Evolutionary conservation across 768 basidiomycete species (phyloP), one percentile per base, ranked within the genome.

Genomic region (Lepiota venenata): DNA sequence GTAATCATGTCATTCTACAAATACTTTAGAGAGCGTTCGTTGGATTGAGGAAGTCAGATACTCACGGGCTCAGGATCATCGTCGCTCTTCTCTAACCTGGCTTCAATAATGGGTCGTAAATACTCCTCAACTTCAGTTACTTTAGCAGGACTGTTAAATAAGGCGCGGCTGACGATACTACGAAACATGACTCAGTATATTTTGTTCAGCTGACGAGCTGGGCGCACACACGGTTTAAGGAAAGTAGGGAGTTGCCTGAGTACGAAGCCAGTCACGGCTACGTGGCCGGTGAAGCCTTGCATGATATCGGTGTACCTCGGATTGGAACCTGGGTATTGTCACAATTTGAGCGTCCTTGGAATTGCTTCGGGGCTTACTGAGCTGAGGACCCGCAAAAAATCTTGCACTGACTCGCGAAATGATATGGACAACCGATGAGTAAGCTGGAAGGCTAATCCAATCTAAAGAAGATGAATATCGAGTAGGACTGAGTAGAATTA

Each of bases 211-310:
- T 8, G 35, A 16, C 16, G 11, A 12, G 38, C 27, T 16, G 12
- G 43, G n/a, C 5, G 16, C 15, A 58, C 75, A 46, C 53, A 81
- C 80, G 77, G 75, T 58, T 70, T 72, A n/a, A 81, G 50, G 55
- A 75, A 65, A 16, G 58, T 45, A 0, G 80, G 81, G 50, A 75
- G 69, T 10, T 73, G 35, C 20, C 66, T 66, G 35, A 82, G 66
- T 8, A 70, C 63, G 2, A 39, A 25, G 0, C 65, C 65, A 2
- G 64, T 63, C 18, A 61, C 68, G 6, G 71, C 55, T 14, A 80
- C 64, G 15, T 73, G 66, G 14, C 64, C 56, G 4, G 76, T 63
- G 52, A 71, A 77, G 35, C 63, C 55, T 14, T 71, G 63, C 45
- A 66, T 70, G n/a, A 77, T 58, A 4, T 63, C 60, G 20, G 69